Evolutionary conservation across 768 basidiomycete genomes (phyloP).

Genomic region (Agaricus sinodeliciosus): DNA sequence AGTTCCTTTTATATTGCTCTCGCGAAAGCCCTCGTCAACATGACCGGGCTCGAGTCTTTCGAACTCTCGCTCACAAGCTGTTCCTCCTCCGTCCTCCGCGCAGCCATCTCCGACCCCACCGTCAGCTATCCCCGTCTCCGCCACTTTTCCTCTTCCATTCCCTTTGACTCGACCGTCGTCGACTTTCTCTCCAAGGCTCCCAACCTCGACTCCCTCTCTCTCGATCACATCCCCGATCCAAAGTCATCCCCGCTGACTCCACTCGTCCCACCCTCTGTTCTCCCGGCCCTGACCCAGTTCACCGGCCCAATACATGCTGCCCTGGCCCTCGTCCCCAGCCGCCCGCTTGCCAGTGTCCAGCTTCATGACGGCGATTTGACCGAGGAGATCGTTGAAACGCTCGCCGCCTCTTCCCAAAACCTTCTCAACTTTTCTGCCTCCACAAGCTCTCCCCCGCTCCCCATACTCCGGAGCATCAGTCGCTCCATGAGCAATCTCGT

Average conservation of each 20-base stretch:
- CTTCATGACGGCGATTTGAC: slow-evolving; percentile 55
- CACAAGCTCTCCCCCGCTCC: slow-evolving; percentile 49
- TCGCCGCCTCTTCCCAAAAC: slow-evolving; percentile 43
- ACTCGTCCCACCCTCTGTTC: slow-evolving; percentile 28
- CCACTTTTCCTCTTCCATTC: slow-evolving; percentile 54
- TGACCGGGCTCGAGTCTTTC: slow-evolving; percentile 55
- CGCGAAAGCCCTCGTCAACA: slow-evolving; percentile 46
- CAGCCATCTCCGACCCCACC: slow-evolving; percentile 11
- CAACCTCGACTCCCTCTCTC: slow-evolving; percentile 50
- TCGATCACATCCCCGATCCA: slow-evolving; percentile 31
- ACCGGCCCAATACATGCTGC: slow-evolving; percentile 55
- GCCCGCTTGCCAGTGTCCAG: slow-evolving; percentile 59
- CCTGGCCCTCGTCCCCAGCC: slow-evolving; percentile 50
- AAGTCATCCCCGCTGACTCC: slow-evolving; percentile 18
- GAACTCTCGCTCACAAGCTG: slow-evolving; percentile 45
- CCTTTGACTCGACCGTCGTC: slow-evolving; percentile 51
- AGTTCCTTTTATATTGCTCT: slow-evolving; percentile 43
- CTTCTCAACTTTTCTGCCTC: slow-evolving; percentile 54
- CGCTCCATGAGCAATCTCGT: slow-evolving; percentile 52
- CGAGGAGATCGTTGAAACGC: slow-evolving; percentile 44
- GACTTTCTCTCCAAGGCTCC: slow-evolving; percentile 53
- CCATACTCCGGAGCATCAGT: slow-evolving; percentile 52
- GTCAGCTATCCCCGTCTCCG: slow-evolving; percentile 40
- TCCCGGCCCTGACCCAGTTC: slow-evolving; percentile 49
- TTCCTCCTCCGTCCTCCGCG: slow-evolving; percentile 43